Evolutionary conservation across 768 basidiomycete genomes (phyloP), one percentile per base, ranked within the genome.

Genomic region (Mycena rosella): DNA sequence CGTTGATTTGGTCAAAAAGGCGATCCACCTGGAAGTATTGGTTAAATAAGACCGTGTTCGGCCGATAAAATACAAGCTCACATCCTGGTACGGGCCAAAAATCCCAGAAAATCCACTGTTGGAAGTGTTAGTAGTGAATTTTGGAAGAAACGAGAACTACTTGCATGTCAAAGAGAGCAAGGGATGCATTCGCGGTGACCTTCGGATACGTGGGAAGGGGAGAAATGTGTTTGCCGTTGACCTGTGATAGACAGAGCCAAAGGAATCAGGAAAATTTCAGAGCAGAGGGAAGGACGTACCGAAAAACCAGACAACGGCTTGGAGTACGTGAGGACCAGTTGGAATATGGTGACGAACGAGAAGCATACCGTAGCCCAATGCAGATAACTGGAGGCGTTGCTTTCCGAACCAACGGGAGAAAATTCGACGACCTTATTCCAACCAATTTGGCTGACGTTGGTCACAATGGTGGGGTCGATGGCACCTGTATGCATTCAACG

Each of bases 401-500:
- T 86, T 69, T 87, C 86, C 6, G 80, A 76, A 8, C 81, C 84
- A 63, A 91, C 80, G 5, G 93, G 93, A 22, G 88, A 82, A 73
- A 95, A 95, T 15, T 93, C 86, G 18, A 89, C 87, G 2, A 95
- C 91, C 45, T 87, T 85, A 68, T 90, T 91, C 93, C 93, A 95
- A 54, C 82, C 84, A 30, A 95, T 89, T 20, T 83, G 72, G 62
- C 83, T 88, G 3, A 81, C 75, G 74, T 93, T 87, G 29, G 77
- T 81, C 18, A 95, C 90, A 18, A 94, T 81, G 7, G 89, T 87
- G 1, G 85, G 82, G 76, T 95, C 93, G 45, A 95, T 83, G 17
- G 92, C 93, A n/a, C 93, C 92, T 93, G 58, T 2, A 59, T 36
- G 45, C 29, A 42, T 54, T 34, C 40, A 63, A 22, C 65, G n/a